Evolutionary conservation across 768 basidiomycete genomes (phyloP).

Genomic region (Tricholoma furcatifolium): DNA sequence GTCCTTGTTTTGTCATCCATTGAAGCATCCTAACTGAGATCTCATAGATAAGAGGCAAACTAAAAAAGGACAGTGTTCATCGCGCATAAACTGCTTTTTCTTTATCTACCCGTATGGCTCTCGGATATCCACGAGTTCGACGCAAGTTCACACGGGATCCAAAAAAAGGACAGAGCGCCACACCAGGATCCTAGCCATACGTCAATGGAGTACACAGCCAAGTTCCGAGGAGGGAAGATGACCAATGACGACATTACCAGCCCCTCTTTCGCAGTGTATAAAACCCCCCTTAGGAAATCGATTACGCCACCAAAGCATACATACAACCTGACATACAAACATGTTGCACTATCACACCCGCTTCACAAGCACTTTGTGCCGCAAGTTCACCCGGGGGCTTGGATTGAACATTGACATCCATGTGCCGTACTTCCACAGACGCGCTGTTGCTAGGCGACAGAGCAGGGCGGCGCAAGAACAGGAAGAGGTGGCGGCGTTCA

Average conservation of each 20-base stretch:
- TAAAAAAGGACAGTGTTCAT: too few species aligned
- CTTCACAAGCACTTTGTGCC: neutral
- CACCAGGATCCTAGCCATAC: too few species aligned
- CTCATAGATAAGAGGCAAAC: too few species aligned
- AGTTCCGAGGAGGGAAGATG: neutral
- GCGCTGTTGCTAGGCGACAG: neutral
- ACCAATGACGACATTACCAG: neutral
- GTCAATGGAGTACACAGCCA: too few species aligned
- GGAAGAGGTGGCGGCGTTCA: conserved; percentile 3
- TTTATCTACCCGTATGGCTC: too few species aligned
- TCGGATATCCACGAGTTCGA: too few species aligned
- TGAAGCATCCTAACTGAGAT: too few species aligned
- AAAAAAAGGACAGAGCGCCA: too few species aligned
- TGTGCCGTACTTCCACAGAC: conserved; percentile 7
- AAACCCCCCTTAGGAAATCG: neutral
- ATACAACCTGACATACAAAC: neutral
- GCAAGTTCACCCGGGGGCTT: neutral
- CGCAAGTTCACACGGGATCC: too few species aligned
- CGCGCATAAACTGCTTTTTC: too few species aligned
- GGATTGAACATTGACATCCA: neutral
- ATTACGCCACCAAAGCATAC: neutral
- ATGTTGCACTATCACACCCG: neutral
- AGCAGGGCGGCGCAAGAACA: neutral
- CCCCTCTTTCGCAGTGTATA: conserved; percentile 4
- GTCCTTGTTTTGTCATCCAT: too few species aligned